A percentile compares a stretch with the other conserved stretches of the same genome.
Conservation (phyloP, 805 yeast species). For the Pichia paraexigua region DNA sequence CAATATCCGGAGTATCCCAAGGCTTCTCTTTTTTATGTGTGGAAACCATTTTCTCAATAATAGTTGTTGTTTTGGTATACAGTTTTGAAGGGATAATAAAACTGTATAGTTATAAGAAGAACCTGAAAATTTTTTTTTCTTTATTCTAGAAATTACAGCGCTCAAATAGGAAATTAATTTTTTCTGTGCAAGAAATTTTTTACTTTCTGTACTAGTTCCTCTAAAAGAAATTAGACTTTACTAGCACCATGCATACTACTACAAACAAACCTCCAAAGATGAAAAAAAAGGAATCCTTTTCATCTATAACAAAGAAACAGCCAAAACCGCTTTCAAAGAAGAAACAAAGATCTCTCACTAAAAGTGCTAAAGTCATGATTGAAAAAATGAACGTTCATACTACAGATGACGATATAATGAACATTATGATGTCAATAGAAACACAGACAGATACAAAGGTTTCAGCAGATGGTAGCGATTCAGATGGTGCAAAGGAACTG, state of each 20-base stretch:
- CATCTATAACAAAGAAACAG: conserved; percentile 1
- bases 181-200: neutral
- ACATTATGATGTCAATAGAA: conserved; percentile 13
- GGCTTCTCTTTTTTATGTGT: conserved; percentile 94
- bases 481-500: conserved; percentile 3
- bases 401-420: conserved; percentile 17
- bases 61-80: neutral
- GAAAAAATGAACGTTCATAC: conserved; percentile 22
- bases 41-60: conserved; percentile 56
- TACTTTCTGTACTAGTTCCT: neutral
- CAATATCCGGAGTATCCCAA: conserved; percentile 94
- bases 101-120: neutral
- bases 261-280: neutral
- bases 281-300: neutral
- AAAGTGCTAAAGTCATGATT: conserved; percentile 20
- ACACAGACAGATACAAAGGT: conserved; percentile 10
- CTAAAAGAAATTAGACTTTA: neutral
- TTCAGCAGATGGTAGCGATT: conserved; percentile 1
- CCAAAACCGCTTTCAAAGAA: conserved; percentile 15
- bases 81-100: neutral
- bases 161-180: neutral
- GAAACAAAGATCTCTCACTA: conserved; percentile 16
- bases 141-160: neutral
- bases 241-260: neutral
- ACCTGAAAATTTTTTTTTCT: neutral